Base-by-base conservation (phyloP, 495 filamentous ascomycete species). In the Lasiosphaeria ovina region DNA sequence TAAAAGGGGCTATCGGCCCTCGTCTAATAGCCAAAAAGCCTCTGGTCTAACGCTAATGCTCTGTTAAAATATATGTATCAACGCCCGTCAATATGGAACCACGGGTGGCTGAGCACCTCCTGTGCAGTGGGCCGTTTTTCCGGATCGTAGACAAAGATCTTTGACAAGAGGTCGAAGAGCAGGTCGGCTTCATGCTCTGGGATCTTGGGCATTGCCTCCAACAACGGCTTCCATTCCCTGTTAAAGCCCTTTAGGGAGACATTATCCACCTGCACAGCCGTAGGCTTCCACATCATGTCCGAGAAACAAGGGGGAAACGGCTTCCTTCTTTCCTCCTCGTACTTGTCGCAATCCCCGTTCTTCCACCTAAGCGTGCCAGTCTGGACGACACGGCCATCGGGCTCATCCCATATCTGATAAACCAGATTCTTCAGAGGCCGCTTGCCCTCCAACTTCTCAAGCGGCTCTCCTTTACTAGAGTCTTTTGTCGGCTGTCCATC, bases 111-210 rank as follows among this genome's bases (percentile, higher is more conserved):
- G 14, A 42, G 38, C 38, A 42, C 38, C 38, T 42, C 38, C 38
- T 14, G 7, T 8, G 38, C 38, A 42, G 38, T 42, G 38, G 14
- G 38, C 14, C 38, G 38, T 42, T 8, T 42, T 42, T 42, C 38
- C 38, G 38, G 38, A 42, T 42, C 38, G 38, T 42, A 42, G 38
- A 42, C 38, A 42, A 42, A 42, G 38, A 42, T 42, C 38, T 42
- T 42, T 42, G 38, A 42, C 38, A 42, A 14, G 14, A 42, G 38
- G 38, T 42, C 38, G 38, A 42, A 42, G 38, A 42, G 38, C 14
- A 42, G 38, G 38, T 42, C 38, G 8, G 38, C 38, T 42, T 42
- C 38, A 14, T 42, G 38, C 38, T 42, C 38, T 42, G 38, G 38
- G 38, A 42, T 42, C 38, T 42, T 42, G 38, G 38, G 38, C 38